Percentiles rank a stretch among this genome's conserved stretches.
Conservation (phyloP, 2,329 filamentous ascomycete species). For the Aspergillus vadensis region DNA sequence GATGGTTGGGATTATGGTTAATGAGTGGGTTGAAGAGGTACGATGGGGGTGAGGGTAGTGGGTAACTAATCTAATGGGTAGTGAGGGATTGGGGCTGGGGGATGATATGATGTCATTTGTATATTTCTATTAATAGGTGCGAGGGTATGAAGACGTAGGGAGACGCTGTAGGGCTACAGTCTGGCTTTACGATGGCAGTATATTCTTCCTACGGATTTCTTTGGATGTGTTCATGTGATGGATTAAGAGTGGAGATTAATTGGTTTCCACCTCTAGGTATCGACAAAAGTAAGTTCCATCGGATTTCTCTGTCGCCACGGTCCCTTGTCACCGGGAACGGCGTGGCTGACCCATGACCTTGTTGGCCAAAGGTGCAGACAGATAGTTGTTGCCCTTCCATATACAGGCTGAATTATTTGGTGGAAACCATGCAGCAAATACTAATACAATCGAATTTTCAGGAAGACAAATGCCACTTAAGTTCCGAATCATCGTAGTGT, state of each 20-base stretch:
- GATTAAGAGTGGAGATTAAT: background rate
- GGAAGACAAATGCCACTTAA: background rate
- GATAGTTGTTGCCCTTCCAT: background rate
- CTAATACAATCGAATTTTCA: constrained; percentile 2
- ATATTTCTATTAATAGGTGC: background rate
- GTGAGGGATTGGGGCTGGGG: too few relatives aligned
- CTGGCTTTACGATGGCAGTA: background rate
- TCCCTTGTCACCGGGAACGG: background rate
- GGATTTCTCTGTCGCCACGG: background rate
- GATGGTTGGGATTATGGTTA: too few relatives aligned
- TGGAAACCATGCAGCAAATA: constrained; percentile 6
- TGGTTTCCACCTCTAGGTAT: background rate
- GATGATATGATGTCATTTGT: background rate
- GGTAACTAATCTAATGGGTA: too few relatives aligned
- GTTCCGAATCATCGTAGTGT: background rate
- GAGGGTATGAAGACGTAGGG: background rate
- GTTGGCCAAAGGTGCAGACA: background rate
- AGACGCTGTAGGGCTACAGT: background rate
- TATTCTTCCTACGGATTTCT: background rate
- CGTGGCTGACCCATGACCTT: background rate
- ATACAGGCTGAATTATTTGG: constrained; percentile 2
- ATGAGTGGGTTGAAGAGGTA: too few relatives aligned
- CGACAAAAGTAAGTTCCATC: background rate
- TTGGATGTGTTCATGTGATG: background rate
- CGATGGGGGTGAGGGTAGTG: too few relatives aligned